Conservation (phyloP, 2,329 filamentous ascomycete species). For the Fusarium austroafricanum region DNA sequence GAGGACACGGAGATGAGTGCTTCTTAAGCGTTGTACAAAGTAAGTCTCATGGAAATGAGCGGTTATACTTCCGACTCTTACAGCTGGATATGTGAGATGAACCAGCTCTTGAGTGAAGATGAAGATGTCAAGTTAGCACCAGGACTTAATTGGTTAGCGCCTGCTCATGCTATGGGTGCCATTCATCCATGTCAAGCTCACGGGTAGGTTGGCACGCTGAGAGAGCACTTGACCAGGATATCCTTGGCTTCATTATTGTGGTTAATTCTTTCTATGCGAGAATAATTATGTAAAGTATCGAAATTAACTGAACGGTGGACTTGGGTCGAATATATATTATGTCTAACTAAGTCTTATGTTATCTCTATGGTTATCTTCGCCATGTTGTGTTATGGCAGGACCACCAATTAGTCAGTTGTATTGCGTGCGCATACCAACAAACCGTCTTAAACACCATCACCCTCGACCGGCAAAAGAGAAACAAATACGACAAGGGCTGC, state of each 20-base stretch:
- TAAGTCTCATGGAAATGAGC: neutral
- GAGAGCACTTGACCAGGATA: neutral
- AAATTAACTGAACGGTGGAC: too few relatives aligned
- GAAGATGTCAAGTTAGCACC: constrained; percentile 22
- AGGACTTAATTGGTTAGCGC: constrained; percentile 32
- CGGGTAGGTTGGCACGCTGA: constrained; percentile 13
- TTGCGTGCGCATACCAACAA: neutral
- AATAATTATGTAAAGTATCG: neutral
- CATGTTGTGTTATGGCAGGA: too few relatives aligned
- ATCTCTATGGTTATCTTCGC: too few relatives aligned
- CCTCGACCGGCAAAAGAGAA: neutral
- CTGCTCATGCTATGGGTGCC: constrained; percentile 17
- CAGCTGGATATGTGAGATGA: neutral
- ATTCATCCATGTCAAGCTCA: constrained; percentile 7
- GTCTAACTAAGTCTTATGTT: too few relatives aligned
- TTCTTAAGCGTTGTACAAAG: neutral
- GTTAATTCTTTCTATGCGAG: neutral
- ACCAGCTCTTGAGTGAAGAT: constrained; percentile 6
- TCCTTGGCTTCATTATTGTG: neutral
- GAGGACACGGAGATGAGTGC: neutral
- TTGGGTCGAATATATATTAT: too few relatives aligned
- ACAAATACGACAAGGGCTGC: neutral
- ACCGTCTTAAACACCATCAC: neutral
- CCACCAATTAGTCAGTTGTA: neutral
- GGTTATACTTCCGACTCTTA: neutral